Conservation (phyloP, 495 filamentous ascomycete species). For the Saxophila tyrrhenica region DNA sequence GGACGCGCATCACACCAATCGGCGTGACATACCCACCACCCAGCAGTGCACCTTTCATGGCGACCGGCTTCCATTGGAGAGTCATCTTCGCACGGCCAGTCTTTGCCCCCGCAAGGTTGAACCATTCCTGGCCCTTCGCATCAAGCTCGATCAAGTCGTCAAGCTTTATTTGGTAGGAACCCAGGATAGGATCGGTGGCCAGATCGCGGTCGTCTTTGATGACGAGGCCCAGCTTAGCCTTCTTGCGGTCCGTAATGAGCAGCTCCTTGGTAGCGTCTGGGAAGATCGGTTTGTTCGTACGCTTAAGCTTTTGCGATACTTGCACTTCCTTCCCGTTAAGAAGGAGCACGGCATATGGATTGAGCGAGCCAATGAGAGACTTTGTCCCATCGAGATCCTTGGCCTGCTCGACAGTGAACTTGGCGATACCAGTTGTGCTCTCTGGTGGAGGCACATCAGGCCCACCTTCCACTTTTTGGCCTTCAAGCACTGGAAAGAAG, state of each 20-base stretch:
- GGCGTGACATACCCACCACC: constrained; percentile 87
- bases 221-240: constrained; percentile 73
- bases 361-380: constrained; percentile 78
- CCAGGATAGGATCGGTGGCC: constrained; percentile 68
- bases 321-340: constrained; percentile 86
- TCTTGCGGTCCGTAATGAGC: constrained; percentile 84
- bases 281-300: constrained; percentile 93
- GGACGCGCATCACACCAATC: constrained; percentile 85
- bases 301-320: constrained; percentile 76
- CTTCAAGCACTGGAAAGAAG: constrained; percentile 88
- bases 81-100: constrained; percentile 78
- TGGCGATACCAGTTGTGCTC: constrained; percentile 80
- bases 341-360: constrained; percentile 76
- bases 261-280: constrained; percentile 83
- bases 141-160: constrained; percentile 86
- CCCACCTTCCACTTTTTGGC: constrained; percentile 59
- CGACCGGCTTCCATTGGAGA: constrained; percentile 90
- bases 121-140: constrained; percentile 93
- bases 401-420: constrained; percentile 86
- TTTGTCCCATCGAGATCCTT: constrained; percentile 89
- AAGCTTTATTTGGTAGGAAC: constrained; percentile 86
- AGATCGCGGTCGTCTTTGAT: constrained; percentile 93
- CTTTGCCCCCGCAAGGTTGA: constrained; percentile 70
- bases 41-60: constrained; percentile 56
- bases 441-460: constrained; percentile 71